These are phyloP conservation scores for Cadophora malorum DNA, from an alignment of 2,329 filamentous ascomycete species.

Conservation along the genomic window DNA sequence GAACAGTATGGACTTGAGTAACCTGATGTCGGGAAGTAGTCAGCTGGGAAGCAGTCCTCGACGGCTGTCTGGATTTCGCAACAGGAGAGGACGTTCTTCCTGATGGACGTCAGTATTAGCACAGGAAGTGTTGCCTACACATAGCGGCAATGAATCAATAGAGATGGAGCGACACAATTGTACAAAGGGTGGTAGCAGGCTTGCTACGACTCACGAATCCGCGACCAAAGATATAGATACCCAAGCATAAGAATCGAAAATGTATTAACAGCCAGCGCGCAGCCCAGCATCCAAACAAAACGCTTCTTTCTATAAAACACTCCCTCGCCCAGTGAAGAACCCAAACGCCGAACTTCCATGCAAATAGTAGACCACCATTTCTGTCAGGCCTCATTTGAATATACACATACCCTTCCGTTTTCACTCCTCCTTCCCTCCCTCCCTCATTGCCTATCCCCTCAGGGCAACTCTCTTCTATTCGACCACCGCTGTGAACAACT, in stretches of 20 bases:
- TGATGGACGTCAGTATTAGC: not conserved
- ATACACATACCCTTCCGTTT: conserved; percentile 7
- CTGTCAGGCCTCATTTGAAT: not conserved
- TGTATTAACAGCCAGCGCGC: conserved; percentile 18
- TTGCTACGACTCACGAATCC: not conserved
- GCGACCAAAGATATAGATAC: not conserved
- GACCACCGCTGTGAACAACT: conserved; percentile 35
- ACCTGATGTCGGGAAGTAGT: conserved; percentile 41
- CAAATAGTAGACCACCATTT: not conserved
- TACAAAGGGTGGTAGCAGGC: not conserved
- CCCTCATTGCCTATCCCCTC: not conserved
- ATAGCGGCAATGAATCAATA: not conserved
- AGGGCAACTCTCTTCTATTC: not conserved
- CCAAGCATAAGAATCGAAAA: conserved; percentile 8
- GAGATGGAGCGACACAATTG: not conserved
- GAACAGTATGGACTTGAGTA: conserved; percentile 44
- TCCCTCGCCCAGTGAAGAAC: not conserved
- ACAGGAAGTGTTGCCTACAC: not conserved
- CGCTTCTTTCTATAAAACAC: not conserved
- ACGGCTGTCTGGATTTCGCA: conserved; percentile 19
- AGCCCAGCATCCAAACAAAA: conserved; percentile 5
- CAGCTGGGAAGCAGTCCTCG: conserved; percentile 42
- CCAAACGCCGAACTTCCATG: conserved; percentile 18
- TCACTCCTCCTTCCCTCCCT: too few species aligned
- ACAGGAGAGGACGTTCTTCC: conserved; percentile 13